These are phyloP conservation scores for Coemansia sp. DNA, from an alignment of 192 early-diverging fungal species.

Conservation along the genomic window DNA sequence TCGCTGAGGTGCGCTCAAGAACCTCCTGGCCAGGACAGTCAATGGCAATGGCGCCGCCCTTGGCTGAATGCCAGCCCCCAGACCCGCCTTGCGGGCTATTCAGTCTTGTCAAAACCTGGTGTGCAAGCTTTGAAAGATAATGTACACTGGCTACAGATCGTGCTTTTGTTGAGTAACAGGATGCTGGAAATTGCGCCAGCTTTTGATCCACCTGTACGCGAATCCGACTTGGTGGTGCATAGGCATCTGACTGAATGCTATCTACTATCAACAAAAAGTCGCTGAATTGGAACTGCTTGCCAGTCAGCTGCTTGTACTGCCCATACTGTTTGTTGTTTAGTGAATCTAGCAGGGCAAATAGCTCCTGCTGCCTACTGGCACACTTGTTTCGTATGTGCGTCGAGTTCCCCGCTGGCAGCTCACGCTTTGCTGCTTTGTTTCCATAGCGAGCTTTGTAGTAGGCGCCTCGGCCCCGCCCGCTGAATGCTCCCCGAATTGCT, in stretches of 20 bases:
- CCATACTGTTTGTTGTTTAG: constrained; percentile 31
- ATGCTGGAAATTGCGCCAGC: constrained; percentile 26
- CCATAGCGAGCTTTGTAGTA: constrained; percentile 40
- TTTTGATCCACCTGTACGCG: constrained; percentile 43
- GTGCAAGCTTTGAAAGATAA: constrained; percentile 39
- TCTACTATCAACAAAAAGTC: constrained; percentile 36
- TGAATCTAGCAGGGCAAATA: constrained; percentile 12
- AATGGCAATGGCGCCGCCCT: constrained; percentile 42
- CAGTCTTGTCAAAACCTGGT: constrained; percentile 2
- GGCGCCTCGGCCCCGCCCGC: constrained; percentile 16
- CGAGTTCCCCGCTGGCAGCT: background rate
- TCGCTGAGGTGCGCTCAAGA: constrained; percentile 51
- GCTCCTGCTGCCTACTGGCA: constrained; percentile 10
- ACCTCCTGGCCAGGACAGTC: constrained; percentile 57
- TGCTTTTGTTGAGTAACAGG: constrained; percentile 20
- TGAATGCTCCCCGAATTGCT: constrained; percentile 4
- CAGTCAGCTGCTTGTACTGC: constrained; percentile 35
- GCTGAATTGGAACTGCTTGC: constrained; percentile 20
- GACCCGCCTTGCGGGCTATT: constrained; percentile 4
- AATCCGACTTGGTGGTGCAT: constrained; percentile 55
- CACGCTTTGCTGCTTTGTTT: constrained; percentile 1
- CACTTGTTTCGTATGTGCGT: background rate
- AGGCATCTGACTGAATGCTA: constrained; percentile 52
- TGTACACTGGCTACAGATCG: constrained; percentile 45
- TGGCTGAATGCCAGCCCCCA: constrained; percentile 31